A percentile compares a stretch with the other conserved stretches of the same genome.
Conservation (phyloP, 148 eudicot genomes). For the Persicaria maculosa region DNA sequence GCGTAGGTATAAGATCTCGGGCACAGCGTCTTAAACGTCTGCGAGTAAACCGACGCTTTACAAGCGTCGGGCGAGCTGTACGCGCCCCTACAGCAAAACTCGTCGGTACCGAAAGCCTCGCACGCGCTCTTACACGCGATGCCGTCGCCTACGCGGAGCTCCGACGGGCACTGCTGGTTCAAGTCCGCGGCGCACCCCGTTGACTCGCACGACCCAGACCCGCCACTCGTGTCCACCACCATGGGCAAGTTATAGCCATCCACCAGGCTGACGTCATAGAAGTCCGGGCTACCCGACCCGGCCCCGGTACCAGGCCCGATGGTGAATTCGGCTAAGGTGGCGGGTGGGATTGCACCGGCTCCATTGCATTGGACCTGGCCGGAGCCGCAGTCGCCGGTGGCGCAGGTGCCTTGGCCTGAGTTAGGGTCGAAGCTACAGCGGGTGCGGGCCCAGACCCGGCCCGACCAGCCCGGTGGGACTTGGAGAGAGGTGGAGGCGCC, state of each 20-base stretch:
- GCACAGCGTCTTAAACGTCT: constrained; percentile 1
- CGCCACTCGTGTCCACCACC: constrained; percentile 50
- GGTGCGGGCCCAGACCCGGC: constrained; percentile 82
- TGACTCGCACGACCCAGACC: constrained; percentile 49
- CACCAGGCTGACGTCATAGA: constrained; percentile 83
- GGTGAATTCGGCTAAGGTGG: constrained; percentile 76
- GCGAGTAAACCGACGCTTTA: constrained; percentile 1
- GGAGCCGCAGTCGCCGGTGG: constrained; percentile 69
- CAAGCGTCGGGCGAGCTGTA: not conserved
- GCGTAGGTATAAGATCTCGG: constrained; percentile 12
- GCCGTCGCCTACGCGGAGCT: not conserved
- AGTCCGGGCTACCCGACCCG: constrained; percentile 34
- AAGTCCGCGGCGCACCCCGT: constrained; percentile 66
- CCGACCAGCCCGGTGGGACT: constrained; percentile 88
- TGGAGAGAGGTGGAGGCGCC: constrained; percentile 38
- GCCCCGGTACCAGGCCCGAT: constrained; percentile 37
- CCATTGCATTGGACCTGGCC: constrained; percentile 55
- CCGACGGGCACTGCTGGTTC: constrained; percentile 23
- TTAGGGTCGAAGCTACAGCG: constrained; percentile 54
- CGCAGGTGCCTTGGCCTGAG: constrained; percentile 55
- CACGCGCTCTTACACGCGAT: constrained; percentile 10
- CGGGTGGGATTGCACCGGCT: constrained; percentile 55
- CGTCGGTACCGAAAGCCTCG: constrained; percentile 3
- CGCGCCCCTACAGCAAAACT: constrained; percentile 11
- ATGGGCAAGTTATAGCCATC: constrained; percentile 78